A percentile compares a stretch with the other conserved stretches of the same genome.
phyloP scores from a whole-genome alignment of 2,329 filamentous ascomycete genomes.

The Monosporascus sp. region DNA sequence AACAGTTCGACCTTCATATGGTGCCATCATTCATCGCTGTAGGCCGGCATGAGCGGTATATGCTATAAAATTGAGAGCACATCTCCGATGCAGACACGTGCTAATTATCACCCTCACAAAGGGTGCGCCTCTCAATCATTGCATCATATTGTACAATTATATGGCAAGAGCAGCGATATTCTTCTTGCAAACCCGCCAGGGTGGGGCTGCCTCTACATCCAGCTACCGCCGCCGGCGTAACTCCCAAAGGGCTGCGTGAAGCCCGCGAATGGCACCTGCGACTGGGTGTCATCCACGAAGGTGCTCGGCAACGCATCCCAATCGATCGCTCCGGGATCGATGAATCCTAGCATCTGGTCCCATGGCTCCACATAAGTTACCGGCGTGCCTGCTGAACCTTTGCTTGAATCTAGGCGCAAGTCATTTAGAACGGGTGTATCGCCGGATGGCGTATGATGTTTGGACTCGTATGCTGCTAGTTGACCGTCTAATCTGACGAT shows the following conservation, averaged over 20 bases:
- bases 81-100: too few relatives aligned
- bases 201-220: background rate
- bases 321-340: conserved; percentile 19
- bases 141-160: too few relatives aligned
- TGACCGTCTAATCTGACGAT: conserved; percentile 38
- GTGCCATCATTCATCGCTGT: too few relatives aligned
- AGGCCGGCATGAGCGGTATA: too few relatives aligned
- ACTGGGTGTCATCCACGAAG: conserved; percentile 2
- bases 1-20: too few relatives aligned
- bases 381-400: background rate
- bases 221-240: background rate
- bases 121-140: too few relatives aligned
- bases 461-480: conserved; percentile 34
- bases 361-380: conserved; percentile 16
- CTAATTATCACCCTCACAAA: too few relatives aligned
- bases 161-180: too few relatives aligned
- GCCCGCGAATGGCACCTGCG: conserved; percentile 9
- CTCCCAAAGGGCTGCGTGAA: conserved; percentile 13
- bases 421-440: conserved; percentile 8
- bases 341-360: conserved; percentile 28
- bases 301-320: conserved; percentile 26
- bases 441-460: conserved; percentile 20
- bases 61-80: too few relatives aligned
- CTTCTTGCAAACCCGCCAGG: too few relatives aligned
- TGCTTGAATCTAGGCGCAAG: background rate